Conservation (phyloP, 495 filamentous ascomycete species). For the Penicillium arizonense region DNA sequence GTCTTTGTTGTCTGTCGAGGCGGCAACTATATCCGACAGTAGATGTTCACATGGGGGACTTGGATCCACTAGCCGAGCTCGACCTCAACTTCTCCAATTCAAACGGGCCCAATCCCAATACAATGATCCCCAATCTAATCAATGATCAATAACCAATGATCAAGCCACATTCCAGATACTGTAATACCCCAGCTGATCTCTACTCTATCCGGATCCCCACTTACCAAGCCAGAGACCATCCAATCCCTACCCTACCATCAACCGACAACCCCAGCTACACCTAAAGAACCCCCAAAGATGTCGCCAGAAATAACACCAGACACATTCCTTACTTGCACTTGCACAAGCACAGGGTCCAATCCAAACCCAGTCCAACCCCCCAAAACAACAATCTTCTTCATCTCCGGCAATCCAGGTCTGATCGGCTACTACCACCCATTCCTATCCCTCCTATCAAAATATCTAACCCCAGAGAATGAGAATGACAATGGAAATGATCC, state of each 20-base stretch:
- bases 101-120: background rate
- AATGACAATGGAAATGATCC: background rate
- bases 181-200: background rate
- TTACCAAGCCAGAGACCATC: background rate
- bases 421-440: slow-evolving; percentile 79
- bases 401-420: slow-evolving; percentile 86
- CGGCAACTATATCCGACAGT: background rate
- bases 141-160: background rate
- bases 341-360: slow-evolving; percentile 9
- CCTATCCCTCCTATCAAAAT: slow-evolving; percentile 48
- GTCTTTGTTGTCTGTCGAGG: background rate
- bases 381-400: slow-evolving; percentile 56
- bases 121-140: background rate
- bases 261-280: background rate
- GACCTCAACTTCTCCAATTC: background rate
- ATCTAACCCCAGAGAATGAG: slow-evolving; percentile 5
- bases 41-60: background rate
- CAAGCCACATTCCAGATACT: too few species aligned
- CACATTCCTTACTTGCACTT: slow-evolving; percentile 30
- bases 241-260: background rate
- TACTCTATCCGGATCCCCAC: background rate
- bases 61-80: background rate
- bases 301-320: slow-evolving; percentile 29
- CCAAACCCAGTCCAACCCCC: background rate
- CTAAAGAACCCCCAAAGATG: slow-evolving; percentile 7